These are phyloP conservation scores for Gossypium turneri DNA, from an alignment of 345 rosid genomes.

Conservation along the genomic window DNA sequence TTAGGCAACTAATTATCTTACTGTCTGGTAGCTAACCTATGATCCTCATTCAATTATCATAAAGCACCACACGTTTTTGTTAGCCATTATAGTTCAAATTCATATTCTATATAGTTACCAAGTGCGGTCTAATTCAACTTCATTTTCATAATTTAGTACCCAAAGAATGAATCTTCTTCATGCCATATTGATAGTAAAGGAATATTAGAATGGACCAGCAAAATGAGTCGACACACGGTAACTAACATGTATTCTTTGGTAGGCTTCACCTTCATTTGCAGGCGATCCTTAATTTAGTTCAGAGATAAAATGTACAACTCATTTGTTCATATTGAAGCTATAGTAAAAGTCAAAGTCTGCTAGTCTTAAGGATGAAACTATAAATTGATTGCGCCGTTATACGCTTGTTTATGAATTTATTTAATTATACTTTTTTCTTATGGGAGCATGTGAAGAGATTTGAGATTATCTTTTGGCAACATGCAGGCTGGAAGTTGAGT, in stretches of 20 bases:
- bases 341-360: no score
- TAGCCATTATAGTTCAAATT: no score
- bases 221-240: background rate
- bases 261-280: background rate
- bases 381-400: background rate
- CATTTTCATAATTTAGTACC: no score
- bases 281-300: background rate
- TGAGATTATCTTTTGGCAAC: conserved; percentile 1
- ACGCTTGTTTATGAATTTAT: background rate
- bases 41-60: background rate
- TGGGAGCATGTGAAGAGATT: conserved; percentile 18
- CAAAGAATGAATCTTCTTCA: background rate
- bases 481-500: background rate
- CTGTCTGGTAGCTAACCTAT: background rate
- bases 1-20: conserved; percentile 13
- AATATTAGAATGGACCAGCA: no score
- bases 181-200: background rate
- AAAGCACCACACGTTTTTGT: background rate
- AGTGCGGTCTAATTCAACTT: no score
- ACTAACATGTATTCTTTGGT: background rate
- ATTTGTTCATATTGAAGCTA: no score
- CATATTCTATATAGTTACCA: no score
- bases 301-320: no score
- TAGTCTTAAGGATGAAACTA: background rate
- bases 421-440: background rate